A percentile compares a stretch with the other conserved stretches of the same genome.
These are phyloP conservation scores for Pseudevernia furfuracea DNA, from an alignment of 495 filamentous ascomycete genomes.

Conservation along the genomic window DNA sequence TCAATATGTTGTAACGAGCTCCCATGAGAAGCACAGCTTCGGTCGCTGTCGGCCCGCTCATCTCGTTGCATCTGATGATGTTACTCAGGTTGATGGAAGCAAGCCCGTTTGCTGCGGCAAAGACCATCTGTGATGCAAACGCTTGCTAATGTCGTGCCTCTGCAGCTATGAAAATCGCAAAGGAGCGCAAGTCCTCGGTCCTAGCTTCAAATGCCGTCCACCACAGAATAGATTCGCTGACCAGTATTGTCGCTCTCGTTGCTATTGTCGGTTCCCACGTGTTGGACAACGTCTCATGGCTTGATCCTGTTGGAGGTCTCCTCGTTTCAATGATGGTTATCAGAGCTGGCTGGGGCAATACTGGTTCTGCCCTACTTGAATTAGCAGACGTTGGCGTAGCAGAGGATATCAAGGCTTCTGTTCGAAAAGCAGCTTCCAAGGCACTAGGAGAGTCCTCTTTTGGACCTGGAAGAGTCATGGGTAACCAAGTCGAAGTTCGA, in stretches of 20 bases:
- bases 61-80: neutral
- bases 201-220: constrained; percentile 95
- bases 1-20: neutral
- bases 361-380: constrained; percentile 69
- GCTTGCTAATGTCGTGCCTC: neutral
- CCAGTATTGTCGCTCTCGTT: constrained; percentile 80
- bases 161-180: constrained; percentile 90
- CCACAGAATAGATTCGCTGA: constrained; percentile 91
- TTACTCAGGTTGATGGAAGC: neutral
- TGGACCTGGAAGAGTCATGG: constrained; percentile 28
- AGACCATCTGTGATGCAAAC: neutral
- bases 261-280: constrained; percentile 87
- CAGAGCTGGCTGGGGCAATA: constrained; percentile 82
- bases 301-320: constrained; percentile 91
- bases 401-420: constrained; percentile 62
- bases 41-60: neutral
- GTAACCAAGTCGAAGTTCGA: constrained; percentile 51
- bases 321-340: constrained; percentile 89
- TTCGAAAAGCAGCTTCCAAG: constrained; percentile 56
- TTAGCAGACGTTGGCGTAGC: constrained; percentile 86
- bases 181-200: constrained; percentile 86
- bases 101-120: neutral
- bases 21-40: neutral
- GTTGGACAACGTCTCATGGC: constrained; percentile 72
- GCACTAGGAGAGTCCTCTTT: constrained; percentile 39